Percentiles rank a stretch among this genome's conserved stretches.
Evolutionary conservation across 1,139 yeast genomes (phyloP).

Genomic region (Torulaspora globosa): DNA sequence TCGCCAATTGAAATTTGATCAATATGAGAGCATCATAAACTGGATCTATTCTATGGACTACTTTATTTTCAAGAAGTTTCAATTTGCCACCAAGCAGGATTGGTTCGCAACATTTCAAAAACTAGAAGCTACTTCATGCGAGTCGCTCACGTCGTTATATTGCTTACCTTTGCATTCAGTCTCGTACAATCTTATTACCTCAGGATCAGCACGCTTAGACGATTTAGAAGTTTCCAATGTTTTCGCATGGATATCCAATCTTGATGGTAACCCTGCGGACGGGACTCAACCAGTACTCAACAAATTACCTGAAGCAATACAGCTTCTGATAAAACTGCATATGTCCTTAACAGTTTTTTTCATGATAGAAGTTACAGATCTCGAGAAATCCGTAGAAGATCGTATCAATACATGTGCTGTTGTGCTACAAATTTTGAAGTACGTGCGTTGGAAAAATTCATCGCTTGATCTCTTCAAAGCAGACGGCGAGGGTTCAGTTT

Average conservation of each 20-base stretch:
- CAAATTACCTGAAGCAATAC: constrained; percentile 66
- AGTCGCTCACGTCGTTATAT: constrained; percentile 53
- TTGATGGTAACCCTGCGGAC: constrained; percentile 40
- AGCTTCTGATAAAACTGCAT: constrained; percentile 64
- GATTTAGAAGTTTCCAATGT: constrained; percentile 63
- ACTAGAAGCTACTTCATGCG: constrained; percentile 61
- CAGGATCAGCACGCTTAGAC: constrained; percentile 39
- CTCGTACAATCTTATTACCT: constrained; percentile 22
- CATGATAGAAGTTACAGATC: constrained; percentile 61
- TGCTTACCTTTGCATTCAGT: constrained; percentile 40
- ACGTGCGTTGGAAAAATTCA: constrained; percentile 66
- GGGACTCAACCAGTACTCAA: constrained; percentile 46
- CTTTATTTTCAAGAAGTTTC: constrained; percentile 56
- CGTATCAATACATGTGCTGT: constrained; percentile 71
- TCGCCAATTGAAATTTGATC: constrained; percentile 46
- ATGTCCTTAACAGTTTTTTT: constrained; percentile 63
- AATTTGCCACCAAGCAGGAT: constrained; percentile 60
- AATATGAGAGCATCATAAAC: constrained; percentile 24
- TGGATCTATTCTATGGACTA: constrained; percentile 62
- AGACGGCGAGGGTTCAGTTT: constrained; percentile 36
- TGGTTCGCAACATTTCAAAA: constrained; percentile 78
- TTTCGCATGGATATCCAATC: constrained; percentile 62
- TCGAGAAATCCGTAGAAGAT: constrained; percentile 49
- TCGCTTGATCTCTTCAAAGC: constrained; percentile 50
- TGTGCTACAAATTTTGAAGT: constrained; percentile 61